A percentile compares a stretch with the other conserved stretches of the same genome.
These are phyloP conservation scores for Saccharomycopsis sp. DNA, from an alignment of 805 yeast genomes.

Conservation along the genomic window DNA sequence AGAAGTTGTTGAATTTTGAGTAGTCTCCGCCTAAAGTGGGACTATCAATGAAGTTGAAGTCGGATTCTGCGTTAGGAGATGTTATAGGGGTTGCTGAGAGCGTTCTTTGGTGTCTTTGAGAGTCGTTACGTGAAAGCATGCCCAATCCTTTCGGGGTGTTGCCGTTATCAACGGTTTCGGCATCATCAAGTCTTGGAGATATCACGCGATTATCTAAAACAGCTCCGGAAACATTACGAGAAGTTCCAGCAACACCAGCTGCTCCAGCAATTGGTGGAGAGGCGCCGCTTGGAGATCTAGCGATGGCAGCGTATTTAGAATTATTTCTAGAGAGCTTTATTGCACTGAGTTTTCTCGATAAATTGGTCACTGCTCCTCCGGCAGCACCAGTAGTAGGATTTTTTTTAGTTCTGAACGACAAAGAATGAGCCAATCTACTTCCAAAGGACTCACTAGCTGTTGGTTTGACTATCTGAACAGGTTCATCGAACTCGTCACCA, in stretches of 20 bases:
- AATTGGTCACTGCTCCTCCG: constrained; percentile 6
- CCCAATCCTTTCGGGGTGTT: not conserved
- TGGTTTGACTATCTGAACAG: constrained; percentile 14
- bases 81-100: constrained; percentile 13
- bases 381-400: not conserved
- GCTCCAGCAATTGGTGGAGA: not conserved
- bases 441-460: constrained; percentile 13
- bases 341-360: constrained; percentile 18
- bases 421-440: constrained; percentile 9
- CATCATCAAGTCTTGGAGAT: not conserved
- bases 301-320: not conserved
- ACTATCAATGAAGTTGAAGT: constrained; percentile 7
- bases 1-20: not conserved
- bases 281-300: not conserved
- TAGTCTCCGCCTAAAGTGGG: not conserved
- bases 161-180: not conserved
- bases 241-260: not conserved
- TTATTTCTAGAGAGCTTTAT: constrained; percentile 12
- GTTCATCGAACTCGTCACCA: constrained; percentile 8
- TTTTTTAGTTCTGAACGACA: constrained; percentile 3
- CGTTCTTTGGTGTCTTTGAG: constrained; percentile 8
- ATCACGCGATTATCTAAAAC: not conserved
- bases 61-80: constrained; percentile 2
- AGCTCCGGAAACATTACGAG: not conserved
- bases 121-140: not conserved